Conservation (phyloP, 139 green algal species). For the Mesostigma viride region DNA sequence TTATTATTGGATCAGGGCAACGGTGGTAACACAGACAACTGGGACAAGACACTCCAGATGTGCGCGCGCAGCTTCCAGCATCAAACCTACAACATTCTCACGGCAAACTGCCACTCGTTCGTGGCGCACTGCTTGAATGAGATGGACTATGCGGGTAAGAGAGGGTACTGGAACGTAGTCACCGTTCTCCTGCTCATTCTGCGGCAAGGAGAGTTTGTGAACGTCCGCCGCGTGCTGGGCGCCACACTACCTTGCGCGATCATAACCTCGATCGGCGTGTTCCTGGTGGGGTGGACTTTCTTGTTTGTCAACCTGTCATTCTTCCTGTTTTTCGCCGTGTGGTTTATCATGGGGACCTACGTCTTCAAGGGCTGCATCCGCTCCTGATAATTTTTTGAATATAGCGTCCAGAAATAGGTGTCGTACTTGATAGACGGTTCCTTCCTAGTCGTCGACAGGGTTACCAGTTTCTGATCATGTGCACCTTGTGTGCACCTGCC, state of each 20-base stretch:
- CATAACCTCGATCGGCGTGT: constrained; percentile 20
- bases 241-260: constrained; percentile 21
- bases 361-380: constrained; percentile 13
- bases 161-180: constrained; percentile 23
- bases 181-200: constrained; percentile 18
- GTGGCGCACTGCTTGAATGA: constrained; percentile 22
- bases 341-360: constrained; percentile 25
- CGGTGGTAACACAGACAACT: background rate
- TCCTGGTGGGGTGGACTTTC: constrained; percentile 13
- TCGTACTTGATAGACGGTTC: too few species aligned
- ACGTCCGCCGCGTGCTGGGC: background rate
- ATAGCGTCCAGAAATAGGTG: too few species aligned
- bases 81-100: constrained; percentile 31
- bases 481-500: too few species aligned
- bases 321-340: constrained; percentile 9
- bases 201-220: constrained; percentile 18
- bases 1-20: too few species aligned
- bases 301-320: constrained; percentile 20
- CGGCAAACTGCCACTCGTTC: constrained; percentile 32
- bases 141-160: constrained; percentile 17
- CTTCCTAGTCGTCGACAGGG: too few species aligned
- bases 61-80: constrained; percentile 19
- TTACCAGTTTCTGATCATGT: too few species aligned
- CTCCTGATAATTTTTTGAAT: too few species aligned
- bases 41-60: constrained; percentile 16